These are phyloP conservation scores for Yamadazyma trypodendri DNA, from an alignment of 1,139 yeast species.

Conservation along the genomic window DNA sequence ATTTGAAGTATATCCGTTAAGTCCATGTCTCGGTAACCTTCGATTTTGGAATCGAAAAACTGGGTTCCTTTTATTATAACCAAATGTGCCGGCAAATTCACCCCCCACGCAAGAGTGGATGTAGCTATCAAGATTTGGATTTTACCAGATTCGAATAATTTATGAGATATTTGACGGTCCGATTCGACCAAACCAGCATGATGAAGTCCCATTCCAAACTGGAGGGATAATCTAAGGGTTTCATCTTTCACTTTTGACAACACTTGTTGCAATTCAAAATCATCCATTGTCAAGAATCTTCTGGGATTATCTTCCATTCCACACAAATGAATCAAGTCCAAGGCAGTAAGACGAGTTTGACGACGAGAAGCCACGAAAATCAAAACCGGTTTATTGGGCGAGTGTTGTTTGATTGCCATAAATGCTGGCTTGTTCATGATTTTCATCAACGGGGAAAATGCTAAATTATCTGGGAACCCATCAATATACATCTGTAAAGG, in stretches of 20 bases:
- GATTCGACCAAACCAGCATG: slow-evolving; percentile 96
- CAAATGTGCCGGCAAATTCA: slow-evolving; percentile 90
- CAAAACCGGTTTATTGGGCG: slow-evolving; percentile 88
- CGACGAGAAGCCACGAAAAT: slow-evolving; percentile 96
- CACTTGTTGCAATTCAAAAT: slow-evolving; percentile 66
- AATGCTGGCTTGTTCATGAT: slow-evolving; percentile 98
- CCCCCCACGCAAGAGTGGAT: slow-evolving; percentile 97
- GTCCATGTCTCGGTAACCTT: slow-evolving; percentile 83
- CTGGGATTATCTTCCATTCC: slow-evolving; percentile 94
- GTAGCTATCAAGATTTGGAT: slow-evolving; percentile 92
- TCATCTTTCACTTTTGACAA: slow-evolving; percentile 80
- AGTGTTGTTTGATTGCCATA: slow-evolving; percentile 93
- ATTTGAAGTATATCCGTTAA: slow-evolving; percentile 86
- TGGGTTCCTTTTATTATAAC: slow-evolving; percentile 95
- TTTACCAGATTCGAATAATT: slow-evolving; percentile 77
- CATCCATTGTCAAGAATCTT: slow-evolving; percentile 75
- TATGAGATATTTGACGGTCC: slow-evolving; percentile 86
- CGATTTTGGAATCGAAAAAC: slow-evolving; percentile 78
- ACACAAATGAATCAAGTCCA: slow-evolving; percentile 89
- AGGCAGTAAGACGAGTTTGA: slow-evolving; percentile 92
- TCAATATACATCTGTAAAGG: slow-evolving; percentile 97
- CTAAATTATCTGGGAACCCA: slow-evolving; percentile 93
- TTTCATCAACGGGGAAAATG: slow-evolving; percentile 94
- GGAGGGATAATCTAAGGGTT: slow-evolving; percentile 76
- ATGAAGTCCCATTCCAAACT: slow-evolving; percentile 95